phyloP scores from a whole-genome alignment of 2,329 filamentous ascomycete species.

The Didymella pinodella region DNA sequence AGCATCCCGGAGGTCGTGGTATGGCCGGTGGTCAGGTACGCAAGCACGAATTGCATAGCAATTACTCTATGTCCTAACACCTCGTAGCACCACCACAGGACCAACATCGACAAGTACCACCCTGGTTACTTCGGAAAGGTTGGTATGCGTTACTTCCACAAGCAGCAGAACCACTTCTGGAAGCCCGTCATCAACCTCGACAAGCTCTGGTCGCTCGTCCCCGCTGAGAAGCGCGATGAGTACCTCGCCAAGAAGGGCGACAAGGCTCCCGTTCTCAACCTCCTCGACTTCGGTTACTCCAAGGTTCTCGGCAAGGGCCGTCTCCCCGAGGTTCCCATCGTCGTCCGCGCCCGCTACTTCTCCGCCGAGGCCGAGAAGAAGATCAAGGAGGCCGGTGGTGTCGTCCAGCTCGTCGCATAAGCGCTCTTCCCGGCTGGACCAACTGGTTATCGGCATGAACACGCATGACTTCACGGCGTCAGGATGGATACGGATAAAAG shows the following conservation, averaged over 20 bases:
- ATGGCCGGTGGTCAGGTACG: constrained; percentile 91
- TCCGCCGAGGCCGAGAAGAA: constrained; percentile 97
- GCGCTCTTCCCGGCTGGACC: constrained; percentile 9
- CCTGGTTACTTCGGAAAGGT: constrained; percentile 99
- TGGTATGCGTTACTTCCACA: constrained; percentile 75
- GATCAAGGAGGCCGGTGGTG: constrained; percentile 97
- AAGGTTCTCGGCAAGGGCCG: constrained; percentile 99
- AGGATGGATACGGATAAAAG: constrained; percentile 39
- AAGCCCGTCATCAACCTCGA: constrained; percentile 99
- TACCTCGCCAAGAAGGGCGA: constrained; percentile 88
- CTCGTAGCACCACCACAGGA: constrained; percentile 84
- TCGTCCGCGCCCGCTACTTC: constrained; percentile 95
- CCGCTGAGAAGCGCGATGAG: constrained; percentile 88
- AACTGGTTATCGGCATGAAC: constrained; percentile 22
- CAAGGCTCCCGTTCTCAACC: constrained; percentile 96
- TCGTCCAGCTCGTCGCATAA: constrained; percentile 94
- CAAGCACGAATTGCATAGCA: neutral
- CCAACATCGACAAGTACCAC: constrained; percentile 93
- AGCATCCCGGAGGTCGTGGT: constrained; percentile 77
- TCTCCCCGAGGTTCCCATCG: constrained; percentile 88
- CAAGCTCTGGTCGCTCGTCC: constrained; percentile 98
- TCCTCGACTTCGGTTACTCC: constrained; percentile 95
- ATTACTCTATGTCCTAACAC: constrained; percentile 25
- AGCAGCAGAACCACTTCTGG: constrained; percentile 95
- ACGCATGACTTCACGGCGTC: constrained; percentile 40